Percentiles rank a stretch among this genome's conserved stretches.
Evolutionary conservation across 495 filamentous ascomycete genomes (phyloP).

Genomic region (Talaromyces proteolyticus): DNA sequence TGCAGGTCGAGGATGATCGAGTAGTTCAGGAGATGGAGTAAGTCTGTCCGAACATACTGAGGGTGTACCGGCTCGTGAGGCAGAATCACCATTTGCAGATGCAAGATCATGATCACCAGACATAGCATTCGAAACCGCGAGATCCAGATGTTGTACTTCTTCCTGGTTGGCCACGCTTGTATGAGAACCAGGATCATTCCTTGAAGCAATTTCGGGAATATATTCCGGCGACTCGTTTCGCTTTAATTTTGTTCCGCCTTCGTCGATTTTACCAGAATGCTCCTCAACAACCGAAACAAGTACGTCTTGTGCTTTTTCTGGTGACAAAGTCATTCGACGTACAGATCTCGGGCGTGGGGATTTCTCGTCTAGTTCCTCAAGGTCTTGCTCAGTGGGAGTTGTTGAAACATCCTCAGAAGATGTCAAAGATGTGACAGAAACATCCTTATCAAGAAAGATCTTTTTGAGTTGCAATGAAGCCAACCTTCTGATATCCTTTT

Average conservation of each 20-base stretch:
- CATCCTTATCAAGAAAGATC: slow-evolving; percentile 84
- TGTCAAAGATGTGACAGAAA: slow-evolving; percentile 62
- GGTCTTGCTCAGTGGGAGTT: slow-evolving; percentile 32
- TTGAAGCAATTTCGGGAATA: neutral
- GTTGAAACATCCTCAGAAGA: slow-evolving; percentile 51
- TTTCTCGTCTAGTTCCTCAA: slow-evolving; percentile 39
- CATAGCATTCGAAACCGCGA: slow-evolving; percentile 51
- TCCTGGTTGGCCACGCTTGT: slow-evolving; percentile 20
- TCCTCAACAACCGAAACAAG: slow-evolving; percentile 66
- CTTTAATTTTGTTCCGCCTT: slow-evolving; percentile 4
- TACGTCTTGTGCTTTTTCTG: slow-evolving; percentile 63
- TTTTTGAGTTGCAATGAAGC: slow-evolving; percentile 90
- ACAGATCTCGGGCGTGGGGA: slow-evolving; percentile 25
- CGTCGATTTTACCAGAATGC: slow-evolving; percentile 38
- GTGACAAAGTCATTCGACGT: slow-evolving; percentile 52
- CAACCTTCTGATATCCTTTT: slow-evolving; percentile 92
- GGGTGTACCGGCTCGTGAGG: slow-evolving; percentile 8
- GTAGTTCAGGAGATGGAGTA: slow-evolving; percentile 8
- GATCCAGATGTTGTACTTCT: slow-evolving; percentile 63
- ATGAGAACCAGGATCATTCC: neutral
- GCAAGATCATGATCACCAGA: slow-evolving; percentile 15
- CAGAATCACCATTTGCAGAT: slow-evolving; percentile 7
- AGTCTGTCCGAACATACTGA: slow-evolving; percentile 6
- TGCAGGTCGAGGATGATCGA: neutral
- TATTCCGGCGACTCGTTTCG: slow-evolving; percentile 6